Percentiles rank a stretch among this genome's conserved stretches.
Conservation (phyloP, 2,329 filamentous ascomycete species). For the Verticillium klebahnii region DNA sequence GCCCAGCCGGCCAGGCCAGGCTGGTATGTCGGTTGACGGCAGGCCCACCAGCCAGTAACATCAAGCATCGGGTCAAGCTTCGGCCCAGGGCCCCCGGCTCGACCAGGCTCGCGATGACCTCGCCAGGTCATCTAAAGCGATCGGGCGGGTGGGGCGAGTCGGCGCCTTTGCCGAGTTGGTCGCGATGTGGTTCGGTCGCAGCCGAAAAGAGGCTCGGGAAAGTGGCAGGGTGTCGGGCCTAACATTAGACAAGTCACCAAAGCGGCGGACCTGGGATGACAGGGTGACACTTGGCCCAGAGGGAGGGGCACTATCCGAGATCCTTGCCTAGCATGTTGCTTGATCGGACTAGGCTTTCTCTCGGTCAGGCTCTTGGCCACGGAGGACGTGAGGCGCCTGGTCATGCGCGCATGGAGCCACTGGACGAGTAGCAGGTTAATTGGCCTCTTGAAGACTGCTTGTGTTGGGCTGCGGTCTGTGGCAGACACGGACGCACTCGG, state of each 20-base stretch:
- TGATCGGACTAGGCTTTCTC: background rate
- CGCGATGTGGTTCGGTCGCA: background rate
- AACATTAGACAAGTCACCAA: background rate
- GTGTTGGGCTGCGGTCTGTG: background rate
- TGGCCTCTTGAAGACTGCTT: background rate
- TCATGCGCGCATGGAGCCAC: background rate
- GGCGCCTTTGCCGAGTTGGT: background rate
- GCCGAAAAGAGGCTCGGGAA: background rate
- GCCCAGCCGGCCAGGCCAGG: background rate
- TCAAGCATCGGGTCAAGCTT: background rate
- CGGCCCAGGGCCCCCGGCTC: background rate
- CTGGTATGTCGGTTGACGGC: background rate
- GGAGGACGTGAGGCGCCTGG: background rate
- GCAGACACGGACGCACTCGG: background rate
- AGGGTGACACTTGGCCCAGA: background rate
- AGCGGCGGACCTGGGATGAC: background rate
- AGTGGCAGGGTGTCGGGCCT: background rate
- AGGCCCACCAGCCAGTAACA: background rate
- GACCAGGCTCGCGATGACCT: background rate
- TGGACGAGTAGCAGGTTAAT: background rate
- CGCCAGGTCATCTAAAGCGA: background rate
- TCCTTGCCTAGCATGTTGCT: background rate
- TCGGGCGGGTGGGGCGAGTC: background rate
- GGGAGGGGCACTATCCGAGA: background rate
- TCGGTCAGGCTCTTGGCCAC: background rate